Percentiles rank a stretch among this genome's conserved stretches.
Conservation (phyloP, 176 grass and related monocot species). For the Triticum turgidum region DNA sequence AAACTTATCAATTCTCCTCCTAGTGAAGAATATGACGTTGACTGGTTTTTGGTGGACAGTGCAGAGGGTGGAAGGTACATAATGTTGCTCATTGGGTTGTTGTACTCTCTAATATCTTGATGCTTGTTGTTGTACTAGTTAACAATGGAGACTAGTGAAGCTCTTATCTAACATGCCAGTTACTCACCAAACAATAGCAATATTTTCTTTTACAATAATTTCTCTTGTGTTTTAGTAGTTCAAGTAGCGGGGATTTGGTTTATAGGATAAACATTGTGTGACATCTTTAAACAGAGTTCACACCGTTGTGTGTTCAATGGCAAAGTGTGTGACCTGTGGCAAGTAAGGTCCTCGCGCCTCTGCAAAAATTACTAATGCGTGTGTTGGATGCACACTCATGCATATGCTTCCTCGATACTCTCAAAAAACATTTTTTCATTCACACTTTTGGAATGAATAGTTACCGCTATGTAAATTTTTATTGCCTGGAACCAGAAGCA, state of each 20-base stretch:
- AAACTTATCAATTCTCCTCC: conserved; percentile 60
- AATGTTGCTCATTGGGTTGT: neutral
- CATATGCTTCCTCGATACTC: neutral
- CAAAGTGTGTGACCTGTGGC: neutral
- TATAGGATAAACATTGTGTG: neutral
- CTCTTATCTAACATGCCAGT: neutral
- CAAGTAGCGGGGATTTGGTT: neutral
- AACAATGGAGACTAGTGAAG: neutral
- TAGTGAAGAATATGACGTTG: conserved; percentile 53
- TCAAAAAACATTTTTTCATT: neutral
- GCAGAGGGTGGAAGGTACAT: conserved; percentile 77
- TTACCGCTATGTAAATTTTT: neutral
- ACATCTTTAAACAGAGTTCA: neutral
- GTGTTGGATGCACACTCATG: neutral
- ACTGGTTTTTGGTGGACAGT: conserved; percentile 83
- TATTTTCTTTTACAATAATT: neutral
- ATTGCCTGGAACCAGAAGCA: neutral
- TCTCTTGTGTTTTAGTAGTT: neutral
- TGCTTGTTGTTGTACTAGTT: neutral
- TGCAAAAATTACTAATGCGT: neutral
- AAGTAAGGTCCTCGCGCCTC: neutral
- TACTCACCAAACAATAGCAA: neutral
- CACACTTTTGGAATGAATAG: neutral
- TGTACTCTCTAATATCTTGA: neutral
- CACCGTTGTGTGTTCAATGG: neutral